Evolutionary conservation across 352 stramenopile species (phyloP).

Genomic region (Phytophthora quininea): DNA sequence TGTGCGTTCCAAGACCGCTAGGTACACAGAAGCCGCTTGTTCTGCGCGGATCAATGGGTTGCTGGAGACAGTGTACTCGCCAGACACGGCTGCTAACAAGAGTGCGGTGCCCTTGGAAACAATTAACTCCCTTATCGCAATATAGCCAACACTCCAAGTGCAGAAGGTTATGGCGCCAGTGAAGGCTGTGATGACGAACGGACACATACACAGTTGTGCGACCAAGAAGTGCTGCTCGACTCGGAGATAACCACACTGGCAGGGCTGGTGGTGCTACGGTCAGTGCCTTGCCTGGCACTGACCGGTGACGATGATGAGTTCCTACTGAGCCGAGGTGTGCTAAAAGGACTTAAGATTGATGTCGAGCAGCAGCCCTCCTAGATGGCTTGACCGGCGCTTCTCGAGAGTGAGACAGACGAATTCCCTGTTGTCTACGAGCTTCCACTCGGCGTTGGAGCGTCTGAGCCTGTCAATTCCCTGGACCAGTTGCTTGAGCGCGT

Average conservation of each 20-base stretch:
- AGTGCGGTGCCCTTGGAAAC: neutral
- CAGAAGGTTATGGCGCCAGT: neutral
- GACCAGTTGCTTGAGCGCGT: neutral
- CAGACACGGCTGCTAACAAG: conserved; percentile 4
- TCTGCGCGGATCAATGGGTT: neutral
- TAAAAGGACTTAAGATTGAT: conserved; percentile 10
- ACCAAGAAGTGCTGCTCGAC: conserved; percentile 7
- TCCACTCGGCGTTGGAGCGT: too few species aligned
- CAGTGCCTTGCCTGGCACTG: conserved; percentile 7
- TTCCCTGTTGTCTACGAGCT: conserved; percentile 3
- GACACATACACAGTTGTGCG: neutral
- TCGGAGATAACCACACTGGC: conserved; percentile 10
- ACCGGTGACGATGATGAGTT: conserved; percentile 2
- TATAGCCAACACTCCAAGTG: neutral
- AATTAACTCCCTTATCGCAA: neutral
- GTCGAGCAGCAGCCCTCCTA: conserved; percentile 7
- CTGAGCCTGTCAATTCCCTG: neutral
- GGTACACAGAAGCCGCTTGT: neutral
- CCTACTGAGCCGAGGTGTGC: conserved; percentile 1
- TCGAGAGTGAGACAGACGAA: conserved; percentile 1
- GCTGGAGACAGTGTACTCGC: neutral
- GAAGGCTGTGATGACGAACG: neutral
- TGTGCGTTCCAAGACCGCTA: neutral
- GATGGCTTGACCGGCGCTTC: neutral
- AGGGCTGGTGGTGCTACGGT: neutral